Conservation (phyloP, 345 rosid species). For the Mangifera indica region DNA sequence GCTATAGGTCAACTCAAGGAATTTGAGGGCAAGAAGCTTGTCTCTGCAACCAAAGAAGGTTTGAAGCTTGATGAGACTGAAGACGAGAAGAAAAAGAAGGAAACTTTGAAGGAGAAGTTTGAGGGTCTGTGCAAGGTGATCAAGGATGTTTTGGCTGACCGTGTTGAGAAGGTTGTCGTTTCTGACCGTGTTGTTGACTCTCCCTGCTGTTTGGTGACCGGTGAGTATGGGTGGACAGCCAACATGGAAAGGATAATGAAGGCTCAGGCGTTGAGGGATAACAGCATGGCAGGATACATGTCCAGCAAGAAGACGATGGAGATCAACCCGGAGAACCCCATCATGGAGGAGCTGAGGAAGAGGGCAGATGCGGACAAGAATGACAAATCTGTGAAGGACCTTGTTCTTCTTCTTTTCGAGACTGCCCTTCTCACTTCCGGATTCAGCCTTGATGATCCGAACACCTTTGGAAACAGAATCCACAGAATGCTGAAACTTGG, state of each 20-base stretch:
- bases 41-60: conserved; percentile 90
- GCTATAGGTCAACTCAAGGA: conserved; percentile 87
- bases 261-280: conserved; percentile 85
- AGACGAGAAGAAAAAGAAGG: conserved; percentile 75
- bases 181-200: conserved; percentile 87
- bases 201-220: conserved; percentile 83
- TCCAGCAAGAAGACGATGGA: conserved; percentile 89
- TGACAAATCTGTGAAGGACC: conserved; percentile 89
- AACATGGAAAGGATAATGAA: conserved; percentile 95
- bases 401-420: conserved; percentile 71
- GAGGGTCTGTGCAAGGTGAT: conserved; percentile 89
- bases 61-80: conserved; percentile 69
- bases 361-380: conserved; percentile 79
- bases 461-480: conserved; percentile 83
- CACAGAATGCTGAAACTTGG: conserved; percentile 89
- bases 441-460: conserved; percentile 86
- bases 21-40: conserved; percentile 80
- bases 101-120: conserved; percentile 60
- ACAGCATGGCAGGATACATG: conserved; percentile 88
- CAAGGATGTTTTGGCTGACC: conserved; percentile 78
- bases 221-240: conserved; percentile 88
- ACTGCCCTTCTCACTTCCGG: conserved; percentile 84
- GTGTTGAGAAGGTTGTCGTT: conserved; percentile 76
- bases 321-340: conserved; percentile 78
- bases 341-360: conserved; percentile 91